phyloP scores from a whole-genome alignment of 441 rosid species.

The Adansonia grandidieri region DNA sequence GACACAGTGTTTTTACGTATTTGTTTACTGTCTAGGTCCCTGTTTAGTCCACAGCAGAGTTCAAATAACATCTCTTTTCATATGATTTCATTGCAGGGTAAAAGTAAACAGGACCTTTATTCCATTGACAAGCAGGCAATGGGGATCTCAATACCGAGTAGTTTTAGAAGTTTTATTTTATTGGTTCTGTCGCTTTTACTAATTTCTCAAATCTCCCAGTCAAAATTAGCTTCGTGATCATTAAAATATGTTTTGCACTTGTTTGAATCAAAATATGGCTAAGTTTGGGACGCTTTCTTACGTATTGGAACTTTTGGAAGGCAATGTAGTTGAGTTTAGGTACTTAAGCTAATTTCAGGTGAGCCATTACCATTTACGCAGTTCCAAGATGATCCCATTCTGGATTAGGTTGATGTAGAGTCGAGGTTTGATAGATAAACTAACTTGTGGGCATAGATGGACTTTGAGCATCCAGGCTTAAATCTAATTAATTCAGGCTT shows the following conservation, averaged over 20 bases:
- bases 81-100: background rate
- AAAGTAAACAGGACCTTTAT: background rate
- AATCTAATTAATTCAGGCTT: background rate
- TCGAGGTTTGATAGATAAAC: background rate
- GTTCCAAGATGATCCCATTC: background rate
- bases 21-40: background rate
- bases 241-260: background rate
- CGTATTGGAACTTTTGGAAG: background rate
- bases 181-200: background rate
- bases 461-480: background rate
- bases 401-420: background rate
- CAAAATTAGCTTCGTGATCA: background rate
- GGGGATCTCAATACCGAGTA: background rate
- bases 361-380: background rate
- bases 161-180: background rate
- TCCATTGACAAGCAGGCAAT: background rate
- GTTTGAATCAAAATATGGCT: background rate
- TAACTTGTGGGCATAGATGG: conserved; percentile 8
- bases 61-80: background rate
- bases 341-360: too few relatives aligned
- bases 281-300: background rate
- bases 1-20: too few relatives aligned
- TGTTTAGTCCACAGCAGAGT: background rate
- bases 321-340: background rate
- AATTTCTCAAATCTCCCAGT: background rate